A percentile compares a stretch with the other conserved stretches of the same genome.
Evolutionary conservation across 768 basidiomycete species (phyloP).

Genomic region (Hygrophoropsis aurantiaca): DNA sequence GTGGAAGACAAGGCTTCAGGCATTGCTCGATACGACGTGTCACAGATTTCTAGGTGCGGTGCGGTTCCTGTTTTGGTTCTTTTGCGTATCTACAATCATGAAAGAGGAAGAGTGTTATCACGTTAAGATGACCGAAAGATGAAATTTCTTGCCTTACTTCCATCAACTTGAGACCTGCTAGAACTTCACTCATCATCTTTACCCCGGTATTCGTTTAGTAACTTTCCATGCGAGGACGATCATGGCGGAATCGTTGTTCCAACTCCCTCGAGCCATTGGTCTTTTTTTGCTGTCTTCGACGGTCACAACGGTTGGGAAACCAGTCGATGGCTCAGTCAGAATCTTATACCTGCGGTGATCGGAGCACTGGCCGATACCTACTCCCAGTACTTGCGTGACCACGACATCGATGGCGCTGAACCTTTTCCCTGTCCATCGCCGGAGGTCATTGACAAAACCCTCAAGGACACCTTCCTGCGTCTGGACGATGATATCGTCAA

Average conservation of each 20-base stretch:
- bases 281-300: conserved; percentile 33
- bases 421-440: conserved; percentile 9
- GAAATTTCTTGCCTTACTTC: no score
- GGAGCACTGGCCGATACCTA: conserved; percentile 23
- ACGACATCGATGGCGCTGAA: conserved; percentile 22
- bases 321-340: conserved; percentile 29
- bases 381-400: conserved; percentile 15
- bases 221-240: conserved; percentile 25
- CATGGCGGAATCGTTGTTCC: conserved; percentile 19
- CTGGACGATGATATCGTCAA: conserved; percentile 44
- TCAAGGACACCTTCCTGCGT: conserved; percentile 36
- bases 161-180: no score
- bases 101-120: no score
- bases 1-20: conserved; percentile 7
- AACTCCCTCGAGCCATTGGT: conserved; percentile 27
- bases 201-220: conserved; percentile 11
- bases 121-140: no score
- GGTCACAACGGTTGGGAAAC: conserved; percentile 34
- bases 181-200: not conserved
- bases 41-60: conserved; percentile 20
- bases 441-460: conserved; percentile 32
- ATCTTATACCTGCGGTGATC: conserved; percentile 28
- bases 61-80: no score
- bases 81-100: no score
- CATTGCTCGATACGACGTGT: conserved; percentile 18